Conservation (phyloP, 208 protist species). For the Crithidia thermophila region DNA sequence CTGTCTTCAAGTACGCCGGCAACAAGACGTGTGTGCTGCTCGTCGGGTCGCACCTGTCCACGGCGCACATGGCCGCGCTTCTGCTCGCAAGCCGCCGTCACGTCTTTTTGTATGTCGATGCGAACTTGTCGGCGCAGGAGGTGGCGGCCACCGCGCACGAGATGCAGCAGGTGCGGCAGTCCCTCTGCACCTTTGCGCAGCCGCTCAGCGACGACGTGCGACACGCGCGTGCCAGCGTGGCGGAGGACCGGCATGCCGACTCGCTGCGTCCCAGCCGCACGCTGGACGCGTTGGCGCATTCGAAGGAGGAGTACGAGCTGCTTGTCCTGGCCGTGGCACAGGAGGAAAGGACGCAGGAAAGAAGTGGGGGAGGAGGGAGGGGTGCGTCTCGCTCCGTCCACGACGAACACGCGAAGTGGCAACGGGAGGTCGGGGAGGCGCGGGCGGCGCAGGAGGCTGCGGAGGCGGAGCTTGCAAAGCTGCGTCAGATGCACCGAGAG, state of each 20-base stretch:
- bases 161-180: constrained; percentile 34
- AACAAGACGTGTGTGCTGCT: constrained; percentile 32
- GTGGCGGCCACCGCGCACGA: constrained; percentile 30
- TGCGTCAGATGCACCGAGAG: constrained; percentile 14
- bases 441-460: constrained; percentile 20
- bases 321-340: constrained; percentile 14
- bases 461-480: constrained; percentile 21
- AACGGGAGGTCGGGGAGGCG: constrained; percentile 7
- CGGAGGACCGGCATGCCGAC: not conserved
- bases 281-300: constrained; percentile 38
- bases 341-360: constrained; percentile 4
- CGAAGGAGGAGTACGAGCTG: constrained; percentile 30
- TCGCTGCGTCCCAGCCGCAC: constrained; percentile 17
- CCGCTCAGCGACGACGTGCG: constrained; percentile 8
- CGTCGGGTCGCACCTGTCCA: constrained; percentile 32
- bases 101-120: constrained; percentile 47
- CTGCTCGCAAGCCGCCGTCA: constrained; percentile 31
- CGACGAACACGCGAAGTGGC: not conserved
- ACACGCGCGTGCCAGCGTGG: not conserved
- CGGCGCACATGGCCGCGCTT: constrained; percentile 46
- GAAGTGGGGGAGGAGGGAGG: not conserved
- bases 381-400: not conserved
- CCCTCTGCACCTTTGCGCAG: constrained; percentile 16
- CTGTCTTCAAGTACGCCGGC: constrained; percentile 36
- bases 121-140: constrained; percentile 29